Percentiles rank a stretch among this genome's conserved stretches.
Evolutionary conservation across 2,329 filamentous ascomycete genomes (phyloP).

Genomic region (Sarocladium oryzae): DNA sequence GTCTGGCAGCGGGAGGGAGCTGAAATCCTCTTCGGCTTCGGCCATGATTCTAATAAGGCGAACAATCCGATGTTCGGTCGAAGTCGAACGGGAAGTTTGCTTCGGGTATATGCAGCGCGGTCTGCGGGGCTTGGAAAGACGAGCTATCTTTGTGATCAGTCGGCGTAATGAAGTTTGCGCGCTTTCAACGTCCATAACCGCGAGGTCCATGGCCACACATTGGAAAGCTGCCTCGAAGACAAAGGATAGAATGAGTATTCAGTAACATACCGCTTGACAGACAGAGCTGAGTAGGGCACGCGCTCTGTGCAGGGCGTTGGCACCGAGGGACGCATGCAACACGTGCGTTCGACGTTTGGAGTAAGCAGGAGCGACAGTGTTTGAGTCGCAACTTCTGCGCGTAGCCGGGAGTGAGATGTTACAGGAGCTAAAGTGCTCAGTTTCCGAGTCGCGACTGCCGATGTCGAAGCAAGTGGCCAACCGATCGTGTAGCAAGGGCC

Average conservation of each 20-base stretch:
- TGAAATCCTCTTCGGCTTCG: conserved; percentile 77
- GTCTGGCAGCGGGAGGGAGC: conserved; percentile 69
- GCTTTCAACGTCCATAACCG: not conserved
- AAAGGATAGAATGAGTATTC: not conserved
- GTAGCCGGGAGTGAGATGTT: not conserved
- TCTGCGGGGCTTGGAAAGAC: conserved; percentile 17
- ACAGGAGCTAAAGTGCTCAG: not conserved
- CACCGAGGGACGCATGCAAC: not conserved
- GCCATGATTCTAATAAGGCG: conserved; percentile 51
- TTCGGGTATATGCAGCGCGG: conserved; percentile 10
- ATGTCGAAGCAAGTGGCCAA: not conserved
- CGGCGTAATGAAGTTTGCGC: conserved; percentile 17
- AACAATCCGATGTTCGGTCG: conserved; percentile 1
- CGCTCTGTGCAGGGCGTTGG: not conserved
- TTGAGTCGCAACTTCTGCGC: not conserved
- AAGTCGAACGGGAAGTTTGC: conserved; percentile 11
- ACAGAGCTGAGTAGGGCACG: not conserved
- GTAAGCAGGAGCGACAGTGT: not conserved
- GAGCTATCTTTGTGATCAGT: conserved; percentile 25
- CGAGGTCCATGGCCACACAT: not conserved
- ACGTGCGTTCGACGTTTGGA: not conserved
- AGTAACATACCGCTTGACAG: not conserved
- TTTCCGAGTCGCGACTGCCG: not conserved
- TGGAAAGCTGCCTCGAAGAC: not conserved
- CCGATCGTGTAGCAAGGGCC: not conserved